These are phyloP conservation scores for Rhododendron griersonianum DNA, from an alignment of 148 eudicot species.

Conservation along the genomic window DNA sequence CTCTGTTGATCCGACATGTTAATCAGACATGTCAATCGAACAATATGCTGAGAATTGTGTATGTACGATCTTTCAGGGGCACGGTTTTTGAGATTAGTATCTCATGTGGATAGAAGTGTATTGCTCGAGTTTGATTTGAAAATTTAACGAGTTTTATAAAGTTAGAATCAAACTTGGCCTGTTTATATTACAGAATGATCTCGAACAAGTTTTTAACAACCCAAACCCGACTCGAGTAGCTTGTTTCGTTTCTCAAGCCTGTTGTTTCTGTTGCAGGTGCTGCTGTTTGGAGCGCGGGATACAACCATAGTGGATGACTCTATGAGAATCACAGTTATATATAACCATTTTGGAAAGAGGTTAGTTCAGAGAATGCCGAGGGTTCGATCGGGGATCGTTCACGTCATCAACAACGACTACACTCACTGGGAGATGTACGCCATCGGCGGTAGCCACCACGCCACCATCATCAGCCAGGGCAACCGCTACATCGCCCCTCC, in stretches of 20 bases:
- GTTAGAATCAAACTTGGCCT: not conserved
- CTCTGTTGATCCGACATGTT: no score
- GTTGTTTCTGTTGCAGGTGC: conserved; percentile 25
- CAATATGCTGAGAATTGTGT: no score
- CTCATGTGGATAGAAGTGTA: not conserved
- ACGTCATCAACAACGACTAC: conserved; percentile 55
- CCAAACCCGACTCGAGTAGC: not conserved
- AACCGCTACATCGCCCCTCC: conserved; percentile 28
- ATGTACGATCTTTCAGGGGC: no score
- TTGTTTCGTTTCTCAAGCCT: no score
- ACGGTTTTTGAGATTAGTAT: no score
- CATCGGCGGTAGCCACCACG: conserved; percentile 47
- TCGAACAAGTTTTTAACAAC: not conserved
- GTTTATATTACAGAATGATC: not conserved
- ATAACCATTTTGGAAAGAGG: conserved; percentile 51
- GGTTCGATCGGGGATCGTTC: conserved; percentile 37
- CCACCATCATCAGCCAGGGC: conserved; percentile 49
- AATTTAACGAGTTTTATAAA: not conserved
- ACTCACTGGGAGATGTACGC: conserved; percentile 60
- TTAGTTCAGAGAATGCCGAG: conserved; percentile 62
- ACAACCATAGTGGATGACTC: not conserved
- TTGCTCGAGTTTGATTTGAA: not conserved
- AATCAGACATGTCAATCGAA: no score
- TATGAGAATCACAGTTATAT: conserved; percentile 49
- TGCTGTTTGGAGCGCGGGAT: conserved; percentile 41